phyloP scores from a whole-genome alignment of 192 early-diverging fungal genomes.

The Coemansia sp. region DNA sequence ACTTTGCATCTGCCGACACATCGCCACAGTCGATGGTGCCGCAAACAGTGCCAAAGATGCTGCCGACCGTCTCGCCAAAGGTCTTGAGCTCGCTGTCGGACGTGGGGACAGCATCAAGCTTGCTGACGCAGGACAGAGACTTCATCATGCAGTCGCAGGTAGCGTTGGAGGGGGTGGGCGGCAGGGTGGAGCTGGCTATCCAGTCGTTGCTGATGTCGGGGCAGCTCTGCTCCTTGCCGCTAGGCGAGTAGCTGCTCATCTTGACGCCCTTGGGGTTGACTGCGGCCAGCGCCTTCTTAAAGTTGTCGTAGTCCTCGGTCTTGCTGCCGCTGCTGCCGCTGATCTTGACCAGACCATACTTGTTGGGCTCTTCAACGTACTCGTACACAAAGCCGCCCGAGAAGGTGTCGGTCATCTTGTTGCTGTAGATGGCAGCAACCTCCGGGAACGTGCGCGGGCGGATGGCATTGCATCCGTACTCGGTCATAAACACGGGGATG shows the following conservation, averaged over 20 bases:
- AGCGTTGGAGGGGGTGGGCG: constrained; percentile 62
- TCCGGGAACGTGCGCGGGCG: constrained; percentile 68
- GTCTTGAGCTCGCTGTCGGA: constrained; percentile 12
- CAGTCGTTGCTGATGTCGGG: constrained; percentile 56
- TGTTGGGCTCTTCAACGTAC: constrained; percentile 71
- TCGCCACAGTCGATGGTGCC: constrained; percentile 32
- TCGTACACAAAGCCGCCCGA: constrained; percentile 76
- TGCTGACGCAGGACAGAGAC: constrained; percentile 53
- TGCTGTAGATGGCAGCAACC: constrained; percentile 64
- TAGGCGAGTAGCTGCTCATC: constrained; percentile 56
- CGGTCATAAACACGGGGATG: constrained; percentile 68
- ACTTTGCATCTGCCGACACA: constrained; percentile 27
- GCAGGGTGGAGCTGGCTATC: constrained; percentile 57
- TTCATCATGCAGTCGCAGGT: constrained; percentile 67
- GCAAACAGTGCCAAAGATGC: constrained; percentile 45
- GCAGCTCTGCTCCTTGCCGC: constrained; percentile 39
- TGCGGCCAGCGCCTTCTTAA: constrained; percentile 56
- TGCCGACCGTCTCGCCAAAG: constrained; percentile 35
- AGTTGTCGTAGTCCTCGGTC: constrained; percentile 61
- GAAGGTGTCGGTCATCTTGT: constrained; percentile 63
- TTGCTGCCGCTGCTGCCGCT: constrained; percentile 39
- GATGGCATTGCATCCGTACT: constrained; percentile 75
- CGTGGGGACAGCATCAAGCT: constrained; percentile 25
- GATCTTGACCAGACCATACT: constrained; percentile 69
- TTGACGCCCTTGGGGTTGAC: constrained; percentile 56